A percentile compares a stretch with the other conserved stretches of the same genome.
Evolutionary conservation across 1,139 yeast species (phyloP).

Genomic region (Debaryomycetaceae sp.): DNA sequence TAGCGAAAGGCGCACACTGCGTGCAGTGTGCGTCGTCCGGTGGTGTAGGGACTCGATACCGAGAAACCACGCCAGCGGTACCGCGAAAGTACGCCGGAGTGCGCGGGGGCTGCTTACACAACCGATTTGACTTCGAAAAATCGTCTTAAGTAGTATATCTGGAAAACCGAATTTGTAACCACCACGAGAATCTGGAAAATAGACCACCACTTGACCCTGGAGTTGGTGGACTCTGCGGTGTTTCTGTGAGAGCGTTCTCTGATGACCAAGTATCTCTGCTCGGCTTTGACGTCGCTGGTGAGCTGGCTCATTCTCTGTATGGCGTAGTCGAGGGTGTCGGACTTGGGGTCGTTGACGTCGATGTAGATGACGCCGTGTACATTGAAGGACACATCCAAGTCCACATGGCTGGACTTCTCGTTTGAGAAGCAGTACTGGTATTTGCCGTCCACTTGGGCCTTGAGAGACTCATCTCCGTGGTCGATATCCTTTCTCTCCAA

Average conservation of each 20-base stretch:
- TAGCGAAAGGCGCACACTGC: no score
- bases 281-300: conserved; percentile 85
- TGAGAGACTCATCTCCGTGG: conserved; percentile 76
- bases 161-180: conserved; percentile 83
- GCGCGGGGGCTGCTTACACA: conserved; percentile 40
- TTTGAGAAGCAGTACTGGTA: conserved; percentile 90
- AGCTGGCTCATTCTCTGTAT: conserved; percentile 73
- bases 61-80: neutral
- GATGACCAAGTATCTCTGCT: conserved; percentile 87
- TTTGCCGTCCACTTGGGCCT: conserved; percentile 67
- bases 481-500: conserved; percentile 54
- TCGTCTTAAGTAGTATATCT: conserved; percentile 87
- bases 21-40: neutral
- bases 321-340: conserved; percentile 82
- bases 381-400: conserved; percentile 92
- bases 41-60: no score
- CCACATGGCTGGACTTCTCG: conserved; percentile 67
- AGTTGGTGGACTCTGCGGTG: conserved; percentile 96
- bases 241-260: conserved; percentile 98
- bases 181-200: conserved; percentile 86
- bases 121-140: conserved; percentile 93
- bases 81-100: neutral
- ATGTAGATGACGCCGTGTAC: conserved; percentile 90
- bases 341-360: conserved; percentile 77
- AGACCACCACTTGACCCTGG: conserved; percentile 98